Percentiles rank a stretch among this genome's conserved stretches.
Evolutionary conservation across 495 filamentous ascomycete species (phyloP).

Genomic region (Aspergillus carlsbadensis): DNA sequence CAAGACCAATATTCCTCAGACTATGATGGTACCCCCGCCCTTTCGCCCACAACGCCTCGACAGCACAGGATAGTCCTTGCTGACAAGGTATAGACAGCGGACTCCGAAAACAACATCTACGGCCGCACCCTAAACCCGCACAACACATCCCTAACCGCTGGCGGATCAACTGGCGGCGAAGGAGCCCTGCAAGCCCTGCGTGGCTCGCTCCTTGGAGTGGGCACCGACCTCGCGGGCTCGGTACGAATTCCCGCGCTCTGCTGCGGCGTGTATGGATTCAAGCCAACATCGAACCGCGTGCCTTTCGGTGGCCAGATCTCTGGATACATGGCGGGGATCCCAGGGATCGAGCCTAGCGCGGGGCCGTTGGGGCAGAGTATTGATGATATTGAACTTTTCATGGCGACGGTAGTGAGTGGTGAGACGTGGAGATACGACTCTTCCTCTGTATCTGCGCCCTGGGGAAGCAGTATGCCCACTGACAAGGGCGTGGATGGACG

Average conservation of each 20-base stretch:
- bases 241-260: constrained; percentile 62
- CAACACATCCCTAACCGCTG: constrained; percentile 50
- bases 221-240: constrained; percentile 65
- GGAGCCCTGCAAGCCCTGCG: constrained; percentile 57
- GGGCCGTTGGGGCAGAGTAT: constrained; percentile 44
- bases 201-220: constrained; percentile 61
- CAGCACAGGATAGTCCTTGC: neutral
- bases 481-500: neutral
- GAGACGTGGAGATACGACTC: constrained; percentile 20
- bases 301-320: constrained; percentile 41
- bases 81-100: constrained; percentile 38
- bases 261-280: constrained; percentile 61
- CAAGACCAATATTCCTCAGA: constrained; percentile 61
- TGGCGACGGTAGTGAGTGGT: constrained; percentile 16
- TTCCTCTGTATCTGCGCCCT: constrained; percentile 15
- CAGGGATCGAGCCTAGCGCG: constrained; percentile 27
- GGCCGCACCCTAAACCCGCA: constrained; percentile 55
- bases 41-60: neutral
- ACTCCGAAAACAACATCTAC: constrained; percentile 34
- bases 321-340: constrained; percentile 45
- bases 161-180: constrained; percentile 65
- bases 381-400: constrained; percentile 31
- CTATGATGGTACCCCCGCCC: constrained; percentile 33
- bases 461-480: constrained; percentile 1
- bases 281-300: constrained; percentile 55